These are phyloP conservation scores for Fusarium austroafricanum DNA, from an alignment of 2,329 filamentous ascomycete species.

Conservation along the genomic window DNA sequence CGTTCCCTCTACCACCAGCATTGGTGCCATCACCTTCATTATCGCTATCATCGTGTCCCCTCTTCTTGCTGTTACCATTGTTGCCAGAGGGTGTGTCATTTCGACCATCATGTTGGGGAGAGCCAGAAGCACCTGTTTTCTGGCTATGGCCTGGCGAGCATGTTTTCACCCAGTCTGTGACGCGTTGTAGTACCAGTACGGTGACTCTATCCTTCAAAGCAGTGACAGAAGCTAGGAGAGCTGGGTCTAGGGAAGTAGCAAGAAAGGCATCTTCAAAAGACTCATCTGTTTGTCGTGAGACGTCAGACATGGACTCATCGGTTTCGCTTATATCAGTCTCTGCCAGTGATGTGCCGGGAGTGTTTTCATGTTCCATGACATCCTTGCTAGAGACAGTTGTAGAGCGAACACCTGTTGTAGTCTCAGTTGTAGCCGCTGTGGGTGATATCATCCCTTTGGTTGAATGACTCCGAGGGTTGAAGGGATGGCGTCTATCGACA, in stretches of 20 bases:
- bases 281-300: constrained; percentile 24
- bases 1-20: constrained; percentile 9
- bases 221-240: constrained; percentile 1
- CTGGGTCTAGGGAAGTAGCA: constrained; percentile 10
- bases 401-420: neutral
- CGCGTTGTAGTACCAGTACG: constrained; percentile 1
- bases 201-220: constrained; percentile 24
- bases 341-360: constrained; percentile 14
- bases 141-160: neutral
- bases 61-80: constrained; percentile 12
- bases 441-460: neutral
- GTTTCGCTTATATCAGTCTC: constrained; percentile 17
- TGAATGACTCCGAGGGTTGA: neutral
- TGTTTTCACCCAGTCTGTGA: constrained; percentile 19
- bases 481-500: neutral
- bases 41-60: constrained; percentile 11
- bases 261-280: constrained; percentile 26
- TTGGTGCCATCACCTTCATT: neutral
- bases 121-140: neutral
- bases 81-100: neutral
- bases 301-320: constrained; percentile 22
- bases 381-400: neutral
- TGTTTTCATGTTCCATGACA: neutral
- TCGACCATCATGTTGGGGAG: neutral
- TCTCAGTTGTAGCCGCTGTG: constrained; percentile 2